phyloP scores from a whole-genome alignment of 148 eudicot species.

The Fagopyrum esculentum region DNA sequence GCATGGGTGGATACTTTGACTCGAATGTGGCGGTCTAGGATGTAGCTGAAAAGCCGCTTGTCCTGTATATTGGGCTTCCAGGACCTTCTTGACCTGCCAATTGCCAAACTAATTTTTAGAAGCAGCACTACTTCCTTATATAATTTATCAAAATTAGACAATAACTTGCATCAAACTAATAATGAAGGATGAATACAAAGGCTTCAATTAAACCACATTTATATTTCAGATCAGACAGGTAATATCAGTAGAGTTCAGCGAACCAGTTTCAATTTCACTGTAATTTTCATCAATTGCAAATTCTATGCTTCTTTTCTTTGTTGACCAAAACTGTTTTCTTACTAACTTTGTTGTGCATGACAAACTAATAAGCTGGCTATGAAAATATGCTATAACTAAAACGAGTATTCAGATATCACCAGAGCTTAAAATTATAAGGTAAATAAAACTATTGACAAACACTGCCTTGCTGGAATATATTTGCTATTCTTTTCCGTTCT shows the following conservation, averaged over 20 bases:
- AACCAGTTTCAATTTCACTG: not conserved
- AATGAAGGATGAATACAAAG: not conserved
- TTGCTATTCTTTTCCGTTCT: not conserved
- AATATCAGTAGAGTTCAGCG: not conserved
- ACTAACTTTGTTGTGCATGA: no score
- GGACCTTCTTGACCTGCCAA: slow-evolving; percentile 58
- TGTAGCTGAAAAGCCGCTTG: slow-evolving; percentile 81
- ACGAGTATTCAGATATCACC: no score
- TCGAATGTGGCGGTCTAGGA: slow-evolving; percentile 77
- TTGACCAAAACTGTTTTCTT: no score
- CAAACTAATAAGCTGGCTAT: no score
- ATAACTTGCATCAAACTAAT: not conserved
- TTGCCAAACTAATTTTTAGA: not conserved
- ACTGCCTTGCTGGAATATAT: not conserved
- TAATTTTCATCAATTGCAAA: not conserved
- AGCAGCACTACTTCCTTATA: not conserved
- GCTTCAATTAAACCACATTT: not conserved
- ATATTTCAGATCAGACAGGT: not conserved
- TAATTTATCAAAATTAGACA: not conserved
- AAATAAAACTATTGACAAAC: no score
- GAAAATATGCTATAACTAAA: no score
- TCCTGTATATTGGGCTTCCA: slow-evolving; percentile 97
- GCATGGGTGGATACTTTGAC: slow-evolving; percentile 90
- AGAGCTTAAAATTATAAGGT: no score
- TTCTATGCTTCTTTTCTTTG: not conserved